Base-by-base conservation (phyloP, 1,284 basidiomycete genomes). In the Rhodotorula sp. region DNA sequence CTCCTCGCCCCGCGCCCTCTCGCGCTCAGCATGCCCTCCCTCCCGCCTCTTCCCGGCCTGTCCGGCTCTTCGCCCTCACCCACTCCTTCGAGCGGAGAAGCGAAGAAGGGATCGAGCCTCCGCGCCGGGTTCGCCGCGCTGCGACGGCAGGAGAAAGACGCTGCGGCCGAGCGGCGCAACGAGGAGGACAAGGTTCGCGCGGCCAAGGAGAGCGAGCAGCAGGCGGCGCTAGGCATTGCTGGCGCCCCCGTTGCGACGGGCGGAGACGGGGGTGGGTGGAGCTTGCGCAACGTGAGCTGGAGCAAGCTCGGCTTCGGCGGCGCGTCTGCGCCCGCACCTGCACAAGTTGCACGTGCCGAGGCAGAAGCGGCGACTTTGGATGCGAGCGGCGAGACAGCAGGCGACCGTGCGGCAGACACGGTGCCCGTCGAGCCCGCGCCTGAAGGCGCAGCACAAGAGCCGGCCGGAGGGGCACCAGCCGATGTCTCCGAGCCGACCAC, bases 231-330 rank as follows among this genome's bases (percentile, higher is more conserved):
- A 34, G 34, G 34, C 34, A 5, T 34, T 34, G 34, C 34, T 34
- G 34, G 34, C 34, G 34, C 2, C 34, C 34, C 34, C 34, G 34
- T 34, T 34, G 34, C 34, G 34, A 34, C 34, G 42, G 25, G 50
- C n/a, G 61, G 17, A 16, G 14, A 14, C 23, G 48, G 48, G 12
- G n/a, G 27, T 21, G 53, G 42, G 4, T 71, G 61, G 70, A 67
- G 53, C 27, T 42, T 71, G 46, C 55, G 64, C 34, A 66, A 25
- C 42, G 63, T 68, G 8, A 62, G 60, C 25, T 55, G 52, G 53
- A 34, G 44, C 27, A 55, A 21, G 34, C 13, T 53, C 3, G 65
- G 61, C 4, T 59, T 61, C 21, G 59, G 25, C 8, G 42, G 41
- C n/a, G 53, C 12, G 1, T 13, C n/a, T 0, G 14, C 5, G 10